These are phyloP conservation scores for Xylaria sp. DNA, from an alignment of 2,329 filamentous ascomycete species.

Conservation along the genomic window DNA sequence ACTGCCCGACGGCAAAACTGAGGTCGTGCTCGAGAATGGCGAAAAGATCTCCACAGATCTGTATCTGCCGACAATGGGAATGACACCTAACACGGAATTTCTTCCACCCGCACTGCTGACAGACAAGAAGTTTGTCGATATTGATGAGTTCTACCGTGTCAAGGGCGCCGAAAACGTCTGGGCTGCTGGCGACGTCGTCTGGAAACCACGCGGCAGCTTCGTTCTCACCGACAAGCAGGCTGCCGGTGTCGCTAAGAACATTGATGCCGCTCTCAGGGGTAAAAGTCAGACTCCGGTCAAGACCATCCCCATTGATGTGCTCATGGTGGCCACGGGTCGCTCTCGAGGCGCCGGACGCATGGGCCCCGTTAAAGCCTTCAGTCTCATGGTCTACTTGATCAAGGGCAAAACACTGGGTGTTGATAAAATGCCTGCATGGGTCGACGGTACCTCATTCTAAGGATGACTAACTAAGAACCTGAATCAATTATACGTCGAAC, in stretches of 20 bases:
- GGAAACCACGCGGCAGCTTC: constrained; percentile 59
- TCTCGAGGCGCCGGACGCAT: constrained; percentile 62
- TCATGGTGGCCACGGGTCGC: constrained; percentile 62
- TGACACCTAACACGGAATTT: constrained; percentile 66
- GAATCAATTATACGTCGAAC: not conserved
- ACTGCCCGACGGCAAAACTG: constrained; percentile 58
- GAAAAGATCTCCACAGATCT: constrained; percentile 63
- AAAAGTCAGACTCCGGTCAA: constrained; percentile 59
- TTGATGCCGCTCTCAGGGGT: constrained; percentile 60
- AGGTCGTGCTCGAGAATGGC: constrained; percentile 60
- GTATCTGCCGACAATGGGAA: constrained; percentile 67
- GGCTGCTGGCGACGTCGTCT: constrained; percentile 66
- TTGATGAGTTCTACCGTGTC: constrained; percentile 64
- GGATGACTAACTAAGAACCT: not conserved
- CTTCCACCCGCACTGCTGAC: constrained; percentile 59
- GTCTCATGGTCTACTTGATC: constrained; percentile 61
- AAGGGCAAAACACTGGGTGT: constrained; percentile 64
- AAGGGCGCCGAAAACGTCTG: constrained; percentile 59
- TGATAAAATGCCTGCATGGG: constrained; percentile 58
- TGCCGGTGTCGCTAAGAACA: constrained; percentile 64
- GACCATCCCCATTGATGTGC: constrained; percentile 60
- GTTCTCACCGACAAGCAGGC: constrained; percentile 64
- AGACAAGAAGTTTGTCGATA: constrained; percentile 57
- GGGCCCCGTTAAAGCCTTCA: constrained; percentile 61
- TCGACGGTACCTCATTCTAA: constrained; percentile 61